Evolutionary conservation across 345 rosid genomes (phyloP), one percentile per base, ranked within the genome.

Genomic region (Bruguiera sexangula): DNA sequence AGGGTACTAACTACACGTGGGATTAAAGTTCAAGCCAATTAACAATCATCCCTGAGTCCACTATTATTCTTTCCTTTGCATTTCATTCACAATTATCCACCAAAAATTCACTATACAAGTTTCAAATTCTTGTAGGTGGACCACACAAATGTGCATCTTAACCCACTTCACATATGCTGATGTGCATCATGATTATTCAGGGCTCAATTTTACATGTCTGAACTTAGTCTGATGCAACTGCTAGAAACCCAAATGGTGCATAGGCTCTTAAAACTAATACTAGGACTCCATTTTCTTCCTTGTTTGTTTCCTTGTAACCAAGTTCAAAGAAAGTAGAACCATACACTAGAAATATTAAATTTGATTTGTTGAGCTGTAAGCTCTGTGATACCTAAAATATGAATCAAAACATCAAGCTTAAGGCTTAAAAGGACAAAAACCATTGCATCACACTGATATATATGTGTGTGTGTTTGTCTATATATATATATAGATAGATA

Each of bases 301-400:
- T 0, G 2, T 39, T 9, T 9, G 30, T 43, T 27, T 11, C 29
- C 43, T 21, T 18, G 6, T 13, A 21, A 46, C 67, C 43, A 46
- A 63, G 52, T 24, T 37, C 64, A 27, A 63, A 43, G 53, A 43
- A 24, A 39, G 21, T 24, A 30, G 67, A 63, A 15, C 67, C 52
- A 48, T 4, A 24, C 22, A 46, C 53, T n/a, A 27, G 54, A 24
- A 27, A 56, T 24, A 27, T 56, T 56, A 24, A 56, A 56, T 27
- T 56, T 56, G 16, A 21, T n/a, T 27, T 56, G 60, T 27, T 43
- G 19, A 56, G 60, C 60, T 8, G 60, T 56, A 56, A 56, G 29
- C 5, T 8, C 60, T 4, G 4, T 9, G 16, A 31, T 56, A 11
- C 29, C 6, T 43, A 43, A 43, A 43, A 15, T 43, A 43, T 1